Evolutionary conservation across 805 yeast genomes (phyloP).

Genomic region (Lachancea meyersii): DNA sequence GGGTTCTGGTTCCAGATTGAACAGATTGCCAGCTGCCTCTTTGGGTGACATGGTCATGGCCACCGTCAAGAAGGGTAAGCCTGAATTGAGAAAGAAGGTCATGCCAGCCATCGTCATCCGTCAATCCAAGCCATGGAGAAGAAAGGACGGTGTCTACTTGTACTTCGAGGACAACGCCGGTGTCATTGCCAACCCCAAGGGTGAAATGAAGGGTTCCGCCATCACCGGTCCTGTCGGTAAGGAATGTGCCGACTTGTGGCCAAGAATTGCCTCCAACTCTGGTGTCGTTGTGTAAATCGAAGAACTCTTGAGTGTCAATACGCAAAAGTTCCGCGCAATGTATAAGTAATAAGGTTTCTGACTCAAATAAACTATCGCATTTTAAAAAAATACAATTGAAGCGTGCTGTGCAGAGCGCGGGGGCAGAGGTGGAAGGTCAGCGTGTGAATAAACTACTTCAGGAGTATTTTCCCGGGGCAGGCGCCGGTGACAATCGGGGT

Average conservation of each 20-base stretch:
- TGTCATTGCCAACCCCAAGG: constrained; percentile 99
- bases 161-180: constrained; percentile 99
- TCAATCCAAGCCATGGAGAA: constrained; percentile 99
- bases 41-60: constrained; percentile 99
- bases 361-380: constrained; percentile 4
- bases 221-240: constrained; percentile 99
- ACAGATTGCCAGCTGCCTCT: constrained; percentile 99
- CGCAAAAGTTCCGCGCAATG: constrained; percentile 4
- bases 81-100: constrained; percentile 99
- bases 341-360: constrained; percentile 5
- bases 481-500: too few species aligned
- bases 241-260: constrained; percentile 99
- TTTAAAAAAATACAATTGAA: background rate
- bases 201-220: constrained; percentile 99
- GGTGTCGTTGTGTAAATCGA: constrained; percentile 95
- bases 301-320: constrained; percentile 5
- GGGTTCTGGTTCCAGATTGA: constrained; percentile 99
- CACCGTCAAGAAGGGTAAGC: constrained; percentile 99
- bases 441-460: background rate
- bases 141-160: constrained; percentile 99
- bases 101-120: constrained; percentile 99
- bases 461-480: too few species aligned
- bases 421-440: background rate
- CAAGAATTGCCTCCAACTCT: constrained; percentile 99
- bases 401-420: background rate